Base-by-base conservation (phyloP, 2,329 filamentous ascomycete species). In the Phaeophleospora eucalypticola region DNA sequence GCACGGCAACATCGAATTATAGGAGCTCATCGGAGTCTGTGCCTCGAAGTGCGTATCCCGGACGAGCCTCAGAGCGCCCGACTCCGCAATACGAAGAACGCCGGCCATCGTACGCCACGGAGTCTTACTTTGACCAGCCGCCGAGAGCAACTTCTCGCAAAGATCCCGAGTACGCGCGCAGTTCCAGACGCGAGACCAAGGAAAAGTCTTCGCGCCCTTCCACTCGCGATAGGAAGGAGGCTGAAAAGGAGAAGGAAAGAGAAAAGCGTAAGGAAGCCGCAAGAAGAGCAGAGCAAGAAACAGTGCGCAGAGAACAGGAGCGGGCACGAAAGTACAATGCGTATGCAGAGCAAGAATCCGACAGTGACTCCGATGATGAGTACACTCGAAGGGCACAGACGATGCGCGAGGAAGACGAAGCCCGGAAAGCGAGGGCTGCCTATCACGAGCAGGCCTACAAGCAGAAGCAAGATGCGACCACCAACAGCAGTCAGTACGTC, bases 251-350 rank as follows among this genome's bases (percentile, higher is more conserved):
- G 18, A 58, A 51, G 21, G 70, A 73, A 50, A 63, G 67, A 21
- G 58, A 64, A 9, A 60, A 64, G 9, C 61, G 69, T 33, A 64
- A 63, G 33, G 70, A 74, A 41, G 63, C 64, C 50, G 65, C 62
- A 48, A 65, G 68, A 54, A 61, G 62, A 37, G 62, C 63, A 41
- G 68, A 71, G 37, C 64, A 64, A 48, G 71, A 73, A 29, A 60
- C 65, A 7, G 64, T 65, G 36, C 60, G 62, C 45, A 29, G 24
- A 29, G 24, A 29, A 29, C 24, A 12, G 24, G 68, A 72, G 7
- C 64, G 68, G 41, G 66, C 66, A 9, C 53, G 52, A 24, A 70
- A 68, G 50, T 66, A 67, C 43, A 43, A 45, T 20, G 17, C 56
- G 29, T 59, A 64, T 24, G 63, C 41, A 4, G 58, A 57, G 14